Percentiles rank a stretch among this genome's conserved stretches.
Conservation (phyloP, 202 grass and related monocot genomes). For the Alloteropsis angusta region DNA sequence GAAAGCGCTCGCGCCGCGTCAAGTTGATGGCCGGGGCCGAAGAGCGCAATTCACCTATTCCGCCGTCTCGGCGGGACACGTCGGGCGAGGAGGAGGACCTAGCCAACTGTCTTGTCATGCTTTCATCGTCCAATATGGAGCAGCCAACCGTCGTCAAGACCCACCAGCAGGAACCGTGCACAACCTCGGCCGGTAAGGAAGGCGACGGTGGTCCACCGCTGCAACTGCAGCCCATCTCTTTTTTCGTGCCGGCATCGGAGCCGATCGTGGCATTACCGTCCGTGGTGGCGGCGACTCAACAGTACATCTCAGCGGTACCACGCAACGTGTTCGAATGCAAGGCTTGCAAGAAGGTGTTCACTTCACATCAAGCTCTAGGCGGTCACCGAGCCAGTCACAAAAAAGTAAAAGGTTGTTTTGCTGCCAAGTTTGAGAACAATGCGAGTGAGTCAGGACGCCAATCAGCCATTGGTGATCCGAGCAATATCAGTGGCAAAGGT, state of each 20-base stretch:
- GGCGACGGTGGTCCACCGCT: neutral
- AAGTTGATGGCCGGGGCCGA: neutral
- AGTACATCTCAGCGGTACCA: neutral
- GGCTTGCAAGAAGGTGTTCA: slow-evolving; percentile 83
- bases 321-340: slow-evolving; percentile 74
- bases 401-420: slow-evolving; percentile 83
- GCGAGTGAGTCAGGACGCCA: neutral
- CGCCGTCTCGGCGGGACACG: neutral
- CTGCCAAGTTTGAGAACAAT: slow-evolving; percentile 24
- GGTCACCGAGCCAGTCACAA: slow-evolving; percentile 87
- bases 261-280: neutral
- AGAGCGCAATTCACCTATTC: neutral
- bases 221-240: slow-evolving; percentile 28
- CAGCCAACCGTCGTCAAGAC: neutral
- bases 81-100: slow-evolving; percentile 56
- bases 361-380: slow-evolving; percentile 78
- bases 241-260: neutral
- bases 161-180: slow-evolving; percentile 1
- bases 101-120: slow-evolving; percentile 64
- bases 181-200: neutral
- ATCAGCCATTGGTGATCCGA: neutral
- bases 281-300: neutral
- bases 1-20: slow-evolving; percentile 42
- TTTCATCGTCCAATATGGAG: slow-evolving; percentile 33
- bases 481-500: neutral